Evolutionary conservation across 768 basidiomycete genomes (phyloP), one percentile per base, ranked within the genome.

Genomic region (Lyophyllum atratum): DNA sequence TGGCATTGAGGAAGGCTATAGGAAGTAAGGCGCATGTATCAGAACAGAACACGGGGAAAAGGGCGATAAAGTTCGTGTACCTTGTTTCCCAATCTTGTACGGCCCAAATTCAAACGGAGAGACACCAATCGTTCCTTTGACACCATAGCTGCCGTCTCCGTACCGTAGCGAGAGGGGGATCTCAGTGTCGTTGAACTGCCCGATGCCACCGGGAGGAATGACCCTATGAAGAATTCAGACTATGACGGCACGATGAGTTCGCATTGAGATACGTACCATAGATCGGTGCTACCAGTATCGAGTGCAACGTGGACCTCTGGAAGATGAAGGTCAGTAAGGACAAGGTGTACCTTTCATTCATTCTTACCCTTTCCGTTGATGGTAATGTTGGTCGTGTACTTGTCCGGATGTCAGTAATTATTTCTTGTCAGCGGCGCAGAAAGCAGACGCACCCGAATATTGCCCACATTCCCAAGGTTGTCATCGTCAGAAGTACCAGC

Each of bases 261-360:
- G 15, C n/a, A n/a, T n/a, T n/a, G n/a, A n/a, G n/a, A n/a, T n/a
- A 40, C 56, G 11, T 56, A 74, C 74, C 74, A 75, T 51, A 72
- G 61, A 55, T 77, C 76, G 7, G 76, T 73, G 39, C 71, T 73
- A 31, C 74, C 76, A 0, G 74, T 77, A 49, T 77, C 74, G n/a
- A 77, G 67, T 2, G 67, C 72, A 3, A 74, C 70, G 49, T 62
- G 53, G 9, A 74, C 67, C 33, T 64, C 70, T 72, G 39, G 39
- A 5, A n/a, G 39, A 19, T 4, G 17, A n/a, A 19, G 17, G 5
- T 19, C 39, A 40, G 10, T 40, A n/a, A n/a, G n/a, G n/a, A n/a
- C 34, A 9, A 14, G 14, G 4, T 40, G 15, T 24, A 52, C 52
- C 26, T 57, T 6, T 37, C 34, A 15, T n/a, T n/a, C 7, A 9